Percentiles rank a stretch among this genome's conserved stretches.
phyloP scores from a whole-genome alignment of 2,329 filamentous ascomycete genomes.

The Botrytis fabae region DNA sequence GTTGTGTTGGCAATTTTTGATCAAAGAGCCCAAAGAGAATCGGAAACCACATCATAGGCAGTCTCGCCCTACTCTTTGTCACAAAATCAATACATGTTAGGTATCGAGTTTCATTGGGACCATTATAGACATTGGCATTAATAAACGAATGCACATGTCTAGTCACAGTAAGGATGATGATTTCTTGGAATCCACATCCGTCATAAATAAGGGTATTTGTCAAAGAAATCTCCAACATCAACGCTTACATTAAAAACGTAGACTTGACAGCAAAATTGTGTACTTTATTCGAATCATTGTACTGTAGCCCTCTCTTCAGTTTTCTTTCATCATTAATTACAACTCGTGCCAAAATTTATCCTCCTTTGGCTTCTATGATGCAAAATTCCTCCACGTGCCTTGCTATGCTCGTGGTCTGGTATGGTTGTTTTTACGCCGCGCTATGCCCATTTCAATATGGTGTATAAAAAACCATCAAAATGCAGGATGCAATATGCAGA shows the following conservation, averaged over 20 bases:
- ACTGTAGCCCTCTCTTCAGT: not conserved
- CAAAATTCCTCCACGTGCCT: constrained; percentile 14
- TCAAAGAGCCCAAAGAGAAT: not conserved
- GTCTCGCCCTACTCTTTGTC: constrained; percentile 5
- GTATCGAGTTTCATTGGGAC: not conserved
- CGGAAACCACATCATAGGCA: not conserved
- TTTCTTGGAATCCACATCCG: not conserved
- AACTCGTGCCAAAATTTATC: constrained; percentile 4
- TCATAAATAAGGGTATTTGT: not conserved
- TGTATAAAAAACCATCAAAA: constrained; percentile 5
- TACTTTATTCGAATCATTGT: not conserved
- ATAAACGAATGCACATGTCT: not conserved
- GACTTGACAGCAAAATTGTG: not conserved
- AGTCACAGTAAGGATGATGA: not conserved
- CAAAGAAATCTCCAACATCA: not conserved
- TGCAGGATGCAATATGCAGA: constrained; percentile 8
- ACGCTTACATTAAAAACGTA: not conserved
- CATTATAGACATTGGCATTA: not conserved
- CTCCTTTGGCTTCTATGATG: constrained; percentile 9
- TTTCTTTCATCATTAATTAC: constrained; percentile 8
- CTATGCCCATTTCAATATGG: constrained; percentile 12
- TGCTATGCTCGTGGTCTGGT: constrained; percentile 16
- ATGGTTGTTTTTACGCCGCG: constrained; percentile 17
- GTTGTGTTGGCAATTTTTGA: not conserved
- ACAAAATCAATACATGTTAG: not conserved